Evolutionary conservation across 140 eudicot species (phyloP), one percentile per base, ranked within the genome.

Genomic region (Oenanthe javanica): DNA sequence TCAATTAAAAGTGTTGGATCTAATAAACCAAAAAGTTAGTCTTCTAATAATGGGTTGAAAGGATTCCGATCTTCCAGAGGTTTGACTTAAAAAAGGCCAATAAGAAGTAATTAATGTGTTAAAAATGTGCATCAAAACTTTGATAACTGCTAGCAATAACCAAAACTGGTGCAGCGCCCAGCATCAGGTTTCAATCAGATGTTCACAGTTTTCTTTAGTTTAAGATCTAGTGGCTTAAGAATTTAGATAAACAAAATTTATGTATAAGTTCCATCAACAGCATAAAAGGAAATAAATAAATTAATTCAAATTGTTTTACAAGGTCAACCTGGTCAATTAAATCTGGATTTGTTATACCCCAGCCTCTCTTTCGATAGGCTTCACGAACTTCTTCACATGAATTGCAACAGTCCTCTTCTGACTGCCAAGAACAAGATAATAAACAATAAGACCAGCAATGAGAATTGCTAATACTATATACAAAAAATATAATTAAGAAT

Each of bases 321-420:
- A 6, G 78, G 75, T 71, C 15, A 67, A 91, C 96, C 93, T 89
- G 97, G 85, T 90, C 95, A 82, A 92, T 92, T 80, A 92, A 70
- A 55, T 95, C 99, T 73, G 89, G 81, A 85, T 95, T 92, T 42
- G 97, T 87, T 85, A 95, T 18, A 46, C 93, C 99, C 99, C 99
- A 95, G 50, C 99, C 99, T 83, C 82, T 95, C 89, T 90, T 95
- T 79, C 91, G 83, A 84, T 95, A 95, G 67, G 99, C 97, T 87
- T 95, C 99, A 84, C 97, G 97, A 83, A 95, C 99, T 77, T 95
- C 99, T 82, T 95, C 99, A 87, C 99, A 95, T 82, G 99, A 86
- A 85, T 95, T 95, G 84, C 99, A 95, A 71, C 99, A 95, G 51
- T 95, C 91, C 83, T 95, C 97, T 81, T 95, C 99, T 69, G 97